Evolutionary conservation across 2,329 filamentous ascomycete genomes (phyloP).

Genomic region (Ceratocystis papillata): DNA sequence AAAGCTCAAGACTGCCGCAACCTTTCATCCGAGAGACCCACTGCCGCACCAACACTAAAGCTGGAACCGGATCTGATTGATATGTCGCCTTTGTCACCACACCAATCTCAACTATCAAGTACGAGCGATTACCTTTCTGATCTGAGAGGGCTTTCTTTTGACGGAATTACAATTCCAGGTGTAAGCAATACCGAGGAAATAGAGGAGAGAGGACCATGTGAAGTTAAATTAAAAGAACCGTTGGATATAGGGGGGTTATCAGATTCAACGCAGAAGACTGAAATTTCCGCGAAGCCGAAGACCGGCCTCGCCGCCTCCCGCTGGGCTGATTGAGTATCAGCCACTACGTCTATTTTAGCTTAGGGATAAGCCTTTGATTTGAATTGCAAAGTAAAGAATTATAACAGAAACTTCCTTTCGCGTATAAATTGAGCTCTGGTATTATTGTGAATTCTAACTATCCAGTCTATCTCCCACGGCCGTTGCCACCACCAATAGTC

Average conservation of each 20-base stretch:
- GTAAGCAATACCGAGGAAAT: neutral
- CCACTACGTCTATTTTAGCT: neutral
- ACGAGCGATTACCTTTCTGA: constrained; percentile 2
- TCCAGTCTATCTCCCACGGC: constrained; percentile 16
- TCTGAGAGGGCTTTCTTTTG: neutral
- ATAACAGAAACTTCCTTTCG: neutral
- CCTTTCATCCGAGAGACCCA: neutral
- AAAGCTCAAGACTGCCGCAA: neutral
- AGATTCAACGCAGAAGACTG: neutral
- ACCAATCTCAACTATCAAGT: neutral
- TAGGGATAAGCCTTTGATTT: neutral
- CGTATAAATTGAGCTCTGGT: constrained; percentile 1
- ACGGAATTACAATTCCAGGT: too few species aligned
- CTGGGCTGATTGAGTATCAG: constrained; percentile 2
- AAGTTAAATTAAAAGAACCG: too few species aligned
- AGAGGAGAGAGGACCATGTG: too few species aligned
- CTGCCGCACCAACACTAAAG: neutral
- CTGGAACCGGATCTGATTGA: neutral
- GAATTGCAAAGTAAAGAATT: neutral
- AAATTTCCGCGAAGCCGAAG: neutral
- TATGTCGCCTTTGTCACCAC: neutral
- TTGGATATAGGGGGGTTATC: neutral
- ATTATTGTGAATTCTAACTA: constrained; percentile 2
- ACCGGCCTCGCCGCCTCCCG: constrained; percentile 13
- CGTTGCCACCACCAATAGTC: constrained; percentile 36